Evolutionary conservation across 805 yeast species (phyloP).

Genomic region (Yarrowia bubula): DNA sequence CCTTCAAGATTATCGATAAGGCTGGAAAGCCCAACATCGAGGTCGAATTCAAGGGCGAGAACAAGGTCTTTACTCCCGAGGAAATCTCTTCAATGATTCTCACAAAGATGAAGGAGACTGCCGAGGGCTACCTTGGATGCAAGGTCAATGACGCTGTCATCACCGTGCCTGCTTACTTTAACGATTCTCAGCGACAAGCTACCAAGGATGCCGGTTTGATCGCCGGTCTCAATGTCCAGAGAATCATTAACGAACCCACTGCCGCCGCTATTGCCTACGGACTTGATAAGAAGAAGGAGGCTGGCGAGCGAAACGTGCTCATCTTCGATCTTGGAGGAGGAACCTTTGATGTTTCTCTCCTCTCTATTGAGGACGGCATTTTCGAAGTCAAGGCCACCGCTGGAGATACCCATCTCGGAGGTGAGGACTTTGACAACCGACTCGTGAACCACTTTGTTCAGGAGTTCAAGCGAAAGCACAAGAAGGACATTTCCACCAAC

Average conservation of each 20-base stretch:
- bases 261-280: conserved; percentile 99
- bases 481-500: conserved; percentile 56
- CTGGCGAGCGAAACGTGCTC: conserved; percentile 80
- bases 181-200: conserved; percentile 96
- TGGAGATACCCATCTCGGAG: conserved; percentile 90
- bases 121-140: conserved; percentile 82
- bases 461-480: conserved; percentile 96
- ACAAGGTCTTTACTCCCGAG: conserved; percentile 84
- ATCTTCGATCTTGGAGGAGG: conserved; percentile 90
- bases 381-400: conserved; percentile 95
- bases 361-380: conserved; percentile 90
- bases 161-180: conserved; percentile 94
- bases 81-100: conserved; percentile 91
- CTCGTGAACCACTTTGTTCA: conserved; percentile 85
- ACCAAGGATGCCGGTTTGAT: conserved; percentile 95
- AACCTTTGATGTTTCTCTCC: conserved; percentile 92
- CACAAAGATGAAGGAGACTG: conserved; percentile 87
- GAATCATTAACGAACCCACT: conserved; percentile 95
- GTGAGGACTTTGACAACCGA: conserved; percentile 98
- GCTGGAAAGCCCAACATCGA: conserved; percentile 82
- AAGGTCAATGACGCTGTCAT: conserved; percentile 86
- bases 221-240: conserved; percentile 90
- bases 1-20: conserved; percentile 72
- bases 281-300: conserved; percentile 56
- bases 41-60: conserved; percentile 84